These are phyloP conservation scores for Letharia lupina DNA, from an alignment of 495 filamentous ascomycete species.

Conservation along the genomic window DNA sequence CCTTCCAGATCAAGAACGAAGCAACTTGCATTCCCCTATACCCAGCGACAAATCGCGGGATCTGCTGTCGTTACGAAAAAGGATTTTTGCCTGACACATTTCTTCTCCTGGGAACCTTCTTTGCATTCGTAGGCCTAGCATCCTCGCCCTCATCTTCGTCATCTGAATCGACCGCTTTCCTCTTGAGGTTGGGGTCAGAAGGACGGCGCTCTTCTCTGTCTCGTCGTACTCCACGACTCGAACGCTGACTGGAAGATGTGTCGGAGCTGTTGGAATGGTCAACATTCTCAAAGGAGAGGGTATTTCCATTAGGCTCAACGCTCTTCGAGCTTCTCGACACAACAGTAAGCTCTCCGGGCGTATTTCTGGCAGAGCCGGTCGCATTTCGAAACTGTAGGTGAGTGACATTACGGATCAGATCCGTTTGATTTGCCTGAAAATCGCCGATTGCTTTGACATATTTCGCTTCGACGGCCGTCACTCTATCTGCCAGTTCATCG, in stretches of 20 bases:
- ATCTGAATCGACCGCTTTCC: background rate
- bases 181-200: background rate
- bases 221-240: background rate
- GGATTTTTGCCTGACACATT: background rate
- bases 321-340: background rate
- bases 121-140: background rate
- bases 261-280: background rate
- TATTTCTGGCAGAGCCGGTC: background rate
- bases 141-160: background rate
- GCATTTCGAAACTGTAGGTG: background rate
- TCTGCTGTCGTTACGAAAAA: background rate
- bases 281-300: background rate
- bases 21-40: background rate
- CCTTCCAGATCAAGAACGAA: background rate
- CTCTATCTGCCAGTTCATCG: background rate
- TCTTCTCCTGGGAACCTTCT: background rate
- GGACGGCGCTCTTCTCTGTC: background rate
- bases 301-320: background rate
- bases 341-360: background rate
- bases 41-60: background rate
- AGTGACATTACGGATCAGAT: background rate
- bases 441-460: background rate
- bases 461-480: background rate
- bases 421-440: background rate
- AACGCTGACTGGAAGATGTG: background rate